Evolutionary conservation across 2,329 filamentous ascomycete genomes (phyloP), one percentile per base, ranked within the genome.

Genomic region (Claviceps digitariae): DNA sequence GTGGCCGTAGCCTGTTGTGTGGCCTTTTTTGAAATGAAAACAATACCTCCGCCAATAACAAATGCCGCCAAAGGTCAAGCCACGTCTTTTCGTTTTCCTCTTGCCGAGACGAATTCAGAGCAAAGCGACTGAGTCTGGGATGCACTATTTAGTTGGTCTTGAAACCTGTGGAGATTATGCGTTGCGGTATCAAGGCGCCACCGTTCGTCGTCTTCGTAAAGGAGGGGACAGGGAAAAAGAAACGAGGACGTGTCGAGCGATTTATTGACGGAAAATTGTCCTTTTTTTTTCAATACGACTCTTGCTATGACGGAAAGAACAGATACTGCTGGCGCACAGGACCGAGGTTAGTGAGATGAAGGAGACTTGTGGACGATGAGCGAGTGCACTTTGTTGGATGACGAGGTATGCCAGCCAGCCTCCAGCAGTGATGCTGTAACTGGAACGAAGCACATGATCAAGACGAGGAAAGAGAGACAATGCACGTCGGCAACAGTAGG

Each of bases 1-100:
- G 56, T 47, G 57, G 52, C 31, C 49, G 21, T 21, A 23, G 45
- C 31, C 27, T 46, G 17, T 52, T n/a, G 47, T 29, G 50, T 4
- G 21, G 17, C 38, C 48, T 36, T 52, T 52, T 43, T 52, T 38
- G 10, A n/a, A 12, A 29, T n/a, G n/a, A n/a, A 20, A 25, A 43
- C 15, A 15, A 51, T 31, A n/a, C n/a, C 40, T 45, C 40, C 25
- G 27, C 38, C 23, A 34, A 1, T 27, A 13, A 45, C 27, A 40
- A 23, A 48, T 36, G 21, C 34, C 15, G 17, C n/a, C 10, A 20
- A 40, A 27, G 17, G 5, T 44, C 27, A 48, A 38, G 29, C 10
- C 46, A 13, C 23, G 12, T 8, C 13, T 9, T 25, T 13, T 21
- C 2, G 23, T 34, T 27, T 48, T 17, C 10, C 29, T 38, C 20